phyloP scores from a whole-genome alignment of 257 asterid genomes.

The Penstemon barbatus region DNA sequence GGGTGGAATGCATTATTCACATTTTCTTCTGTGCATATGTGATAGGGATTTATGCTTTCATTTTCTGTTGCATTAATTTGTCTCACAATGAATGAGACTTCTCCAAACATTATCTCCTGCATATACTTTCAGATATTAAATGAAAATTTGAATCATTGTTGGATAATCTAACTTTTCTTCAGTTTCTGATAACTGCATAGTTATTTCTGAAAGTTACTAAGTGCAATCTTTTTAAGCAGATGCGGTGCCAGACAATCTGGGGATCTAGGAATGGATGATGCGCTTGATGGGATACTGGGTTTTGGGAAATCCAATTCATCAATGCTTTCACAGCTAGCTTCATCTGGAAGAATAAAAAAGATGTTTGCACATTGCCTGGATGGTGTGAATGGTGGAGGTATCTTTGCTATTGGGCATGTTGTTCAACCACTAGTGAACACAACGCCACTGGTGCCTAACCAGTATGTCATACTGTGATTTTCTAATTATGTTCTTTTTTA shows the following conservation, averaged over 20 bases:
- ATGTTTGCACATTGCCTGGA: slow-evolving; percentile 99
- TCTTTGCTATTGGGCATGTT: slow-evolving; percentile 98
- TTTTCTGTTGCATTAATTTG: slow-evolving; percentile 7
- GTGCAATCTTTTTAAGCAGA: slow-evolving; percentile 47
- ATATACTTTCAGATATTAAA: slow-evolving; percentile 12
- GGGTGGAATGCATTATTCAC: background rate
- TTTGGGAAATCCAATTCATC: slow-evolving; percentile 96
- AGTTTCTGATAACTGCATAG: slow-evolving; percentile 9
- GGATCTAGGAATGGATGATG: slow-evolving; percentile 82
- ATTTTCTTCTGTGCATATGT: background rate
- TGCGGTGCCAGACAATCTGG: slow-evolving; percentile 93
- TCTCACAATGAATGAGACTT: slow-evolving; percentile 11
- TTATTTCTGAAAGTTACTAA: slow-evolving; percentile 1
- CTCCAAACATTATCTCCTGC: slow-evolving; percentile 19
- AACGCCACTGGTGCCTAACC: slow-evolving; percentile 77
- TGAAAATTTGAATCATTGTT: slow-evolving; percentile 11
- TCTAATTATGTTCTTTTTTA: slow-evolving; percentile 22
- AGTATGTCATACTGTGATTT: slow-evolving; percentile 54
- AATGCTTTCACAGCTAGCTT: slow-evolving; percentile 93
- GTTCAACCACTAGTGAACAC: slow-evolving; percentile 95
- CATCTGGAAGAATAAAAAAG: slow-evolving; percentile 83
- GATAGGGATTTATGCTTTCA: slow-evolving; percentile 6
- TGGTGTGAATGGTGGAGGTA: slow-evolving; percentile 98
- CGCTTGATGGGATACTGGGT: slow-evolving; percentile 96
- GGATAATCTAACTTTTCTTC: slow-evolving; percentile 11